Conservation (phyloP, 2,329 filamentous ascomycete species). For the Dactylellina haptotyla region DNA sequence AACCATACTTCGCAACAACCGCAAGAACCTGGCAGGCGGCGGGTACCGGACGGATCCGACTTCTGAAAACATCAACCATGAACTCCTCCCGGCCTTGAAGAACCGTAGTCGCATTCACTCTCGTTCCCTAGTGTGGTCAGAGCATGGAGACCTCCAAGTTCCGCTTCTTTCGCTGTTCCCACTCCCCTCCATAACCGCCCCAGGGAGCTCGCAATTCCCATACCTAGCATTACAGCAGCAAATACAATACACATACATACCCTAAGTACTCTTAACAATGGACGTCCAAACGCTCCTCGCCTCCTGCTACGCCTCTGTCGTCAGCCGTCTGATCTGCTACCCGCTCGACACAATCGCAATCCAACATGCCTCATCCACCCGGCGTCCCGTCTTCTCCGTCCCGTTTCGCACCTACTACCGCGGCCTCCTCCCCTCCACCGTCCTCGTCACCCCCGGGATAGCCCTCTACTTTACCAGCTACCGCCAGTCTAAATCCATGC, state of each 20-base stretch:
- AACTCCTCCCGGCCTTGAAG: background rate
- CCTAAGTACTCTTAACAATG: slow-evolving; percentile 14
- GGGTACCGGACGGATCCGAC: slow-evolving; percentile 26
- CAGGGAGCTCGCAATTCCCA: background rate
- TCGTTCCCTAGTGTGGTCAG: background rate
- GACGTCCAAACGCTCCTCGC: slow-evolving; percentile 49
- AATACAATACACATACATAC: background rate
- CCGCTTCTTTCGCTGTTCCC: background rate
- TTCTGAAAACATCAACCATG: slow-evolving; percentile 8
- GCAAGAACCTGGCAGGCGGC: background rate
- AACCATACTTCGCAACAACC: background rate
- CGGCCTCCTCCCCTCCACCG: slow-evolving; percentile 38
- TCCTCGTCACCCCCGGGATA: slow-evolving; percentile 44
- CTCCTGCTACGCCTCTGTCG: slow-evolving; percentile 39
- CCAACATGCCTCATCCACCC: slow-evolving; percentile 51
- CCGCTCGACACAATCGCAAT: slow-evolving; percentile 54
- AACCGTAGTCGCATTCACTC: slow-evolving; percentile 1
- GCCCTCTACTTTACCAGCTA: slow-evolving; percentile 48
- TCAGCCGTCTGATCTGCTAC: slow-evolving; percentile 46
- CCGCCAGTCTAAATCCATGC: slow-evolving; percentile 41
- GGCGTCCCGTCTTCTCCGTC: slow-evolving; percentile 43
- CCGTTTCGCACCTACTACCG: slow-evolving; percentile 49
- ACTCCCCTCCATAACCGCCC: slow-evolving; percentile 30
- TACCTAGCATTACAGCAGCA: background rate
- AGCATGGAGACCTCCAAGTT: slow-evolving; percentile 28